A percentile compares a stretch with the other conserved stretches of the same genome.
phyloP scores from a whole-genome alignment of 805 yeast genomes.

The Kodamaea restingae region DNA sequence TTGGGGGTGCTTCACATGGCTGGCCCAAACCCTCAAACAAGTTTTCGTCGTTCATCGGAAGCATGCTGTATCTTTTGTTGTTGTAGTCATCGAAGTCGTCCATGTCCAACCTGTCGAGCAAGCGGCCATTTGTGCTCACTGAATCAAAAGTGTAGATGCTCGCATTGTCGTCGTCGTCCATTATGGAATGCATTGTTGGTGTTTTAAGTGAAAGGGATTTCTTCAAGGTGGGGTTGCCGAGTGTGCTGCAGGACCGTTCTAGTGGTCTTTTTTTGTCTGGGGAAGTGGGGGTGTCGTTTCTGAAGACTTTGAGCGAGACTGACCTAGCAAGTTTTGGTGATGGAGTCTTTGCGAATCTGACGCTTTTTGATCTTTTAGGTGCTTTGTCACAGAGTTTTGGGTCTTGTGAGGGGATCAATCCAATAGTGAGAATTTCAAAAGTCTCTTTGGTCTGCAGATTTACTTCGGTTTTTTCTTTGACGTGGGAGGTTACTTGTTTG shows the following conservation, averaged over 20 bases:
- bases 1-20: background rate
- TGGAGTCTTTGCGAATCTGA: too few species aligned
- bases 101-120: slow-evolving; percentile 34
- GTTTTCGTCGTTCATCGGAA: slow-evolving; percentile 29
- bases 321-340: too few species aligned
- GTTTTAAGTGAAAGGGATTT: background rate
- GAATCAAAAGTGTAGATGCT: slow-evolving; percentile 44
- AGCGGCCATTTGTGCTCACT: slow-evolving; percentile 39
- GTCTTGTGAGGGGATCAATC: too few species aligned
- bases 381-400: too few species aligned
- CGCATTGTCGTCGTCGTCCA: slow-evolving; percentile 23
- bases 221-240: background rate
- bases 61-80: slow-evolving; percentile 16
- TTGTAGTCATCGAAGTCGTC: slow-evolving; percentile 14
- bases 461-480: too few species aligned
- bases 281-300: too few species aligned
- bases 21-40: slow-evolving; percentile 21
- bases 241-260: background rate
- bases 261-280: background rate
- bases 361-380: too few species aligned
- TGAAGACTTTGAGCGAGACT: too few species aligned
- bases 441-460: too few species aligned
- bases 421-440: too few species aligned
- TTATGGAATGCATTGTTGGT: slow-evolving; percentile 7
- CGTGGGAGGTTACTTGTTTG: too few species aligned